These are phyloP conservation scores for Moesziomyces sp. DNA, from an alignment of 1,284 basidiomycete species.

Conservation along the genomic window DNA sequence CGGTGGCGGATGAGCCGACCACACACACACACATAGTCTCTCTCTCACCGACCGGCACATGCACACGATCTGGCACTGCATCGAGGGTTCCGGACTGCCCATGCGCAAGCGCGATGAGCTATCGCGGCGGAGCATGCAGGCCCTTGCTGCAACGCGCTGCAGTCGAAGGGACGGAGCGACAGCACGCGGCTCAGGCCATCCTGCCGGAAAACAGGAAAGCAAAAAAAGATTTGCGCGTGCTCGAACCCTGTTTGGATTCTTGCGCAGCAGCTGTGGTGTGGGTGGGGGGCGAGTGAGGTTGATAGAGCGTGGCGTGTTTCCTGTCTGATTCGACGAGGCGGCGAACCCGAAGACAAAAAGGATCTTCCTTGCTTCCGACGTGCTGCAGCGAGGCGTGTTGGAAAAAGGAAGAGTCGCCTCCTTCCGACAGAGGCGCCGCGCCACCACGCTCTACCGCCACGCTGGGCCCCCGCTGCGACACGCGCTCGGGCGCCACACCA, in stretches of 20 bases:
- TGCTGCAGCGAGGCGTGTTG: not conserved
- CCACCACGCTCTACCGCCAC: not conserved
- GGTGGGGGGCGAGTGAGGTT: too few species aligned
- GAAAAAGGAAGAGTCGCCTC: too few species aligned
- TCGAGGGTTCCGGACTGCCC: not conserved
- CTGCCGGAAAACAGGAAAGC: not conserved
- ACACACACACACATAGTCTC: too few species aligned
- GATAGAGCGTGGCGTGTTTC: not conserved
- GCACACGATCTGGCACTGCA: not conserved
- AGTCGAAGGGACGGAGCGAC: too few species aligned
- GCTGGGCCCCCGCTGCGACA: not conserved
- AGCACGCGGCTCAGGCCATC: not conserved
- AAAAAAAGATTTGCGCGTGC: not conserved
- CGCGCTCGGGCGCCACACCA: slow-evolving; percentile 9
- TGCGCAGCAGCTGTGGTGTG: not conserved
- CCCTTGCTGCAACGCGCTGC: too few species aligned
- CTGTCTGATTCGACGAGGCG: not conserved
- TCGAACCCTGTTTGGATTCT: not conserved
- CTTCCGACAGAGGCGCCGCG: not conserved
- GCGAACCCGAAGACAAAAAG: not conserved
- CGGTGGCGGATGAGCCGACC: too few species aligned
- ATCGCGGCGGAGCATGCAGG: too few species aligned
- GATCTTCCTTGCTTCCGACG: slow-evolving; percentile 3
- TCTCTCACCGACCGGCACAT: too few species aligned
- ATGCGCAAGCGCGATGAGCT: not conserved